Conservation (phyloP, 345 rosid species). For the Leavenworthia alabamica region DNA sequence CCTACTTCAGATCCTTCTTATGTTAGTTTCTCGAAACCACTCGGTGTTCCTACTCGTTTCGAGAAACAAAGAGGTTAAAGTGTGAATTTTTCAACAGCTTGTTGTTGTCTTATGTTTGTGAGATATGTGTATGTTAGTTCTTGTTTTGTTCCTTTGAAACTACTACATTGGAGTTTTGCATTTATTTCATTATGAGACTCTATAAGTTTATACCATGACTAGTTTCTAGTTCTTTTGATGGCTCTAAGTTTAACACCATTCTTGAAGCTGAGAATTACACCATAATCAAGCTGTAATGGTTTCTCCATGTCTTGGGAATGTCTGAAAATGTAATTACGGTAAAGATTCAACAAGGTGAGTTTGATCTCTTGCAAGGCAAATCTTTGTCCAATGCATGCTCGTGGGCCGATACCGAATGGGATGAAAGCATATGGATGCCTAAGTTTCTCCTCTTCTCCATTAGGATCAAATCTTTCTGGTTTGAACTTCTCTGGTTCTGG, state of each 20-base stretch:
- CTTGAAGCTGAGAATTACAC: slow-evolving; percentile 81
- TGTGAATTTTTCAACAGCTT: slow-evolving; percentile 44
- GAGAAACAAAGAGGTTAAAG: slow-evolving; percentile 31
- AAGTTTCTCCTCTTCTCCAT: slow-evolving; percentile 65
- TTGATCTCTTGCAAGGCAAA: slow-evolving; percentile 74
- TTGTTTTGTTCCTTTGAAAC: not conserved
- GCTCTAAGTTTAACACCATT: slow-evolving; percentile 69
- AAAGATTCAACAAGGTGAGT: slow-evolving; percentile 64
- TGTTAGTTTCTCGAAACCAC: slow-evolving; percentile 44
- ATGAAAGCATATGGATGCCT: slow-evolving; percentile 84
- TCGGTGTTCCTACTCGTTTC: slow-evolving; percentile 37
- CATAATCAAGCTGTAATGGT: slow-evolving; percentile 68
- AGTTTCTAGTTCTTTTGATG: slow-evolving; percentile 40
- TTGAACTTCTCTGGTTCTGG: slow-evolving; percentile 75
- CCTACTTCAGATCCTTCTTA: slow-evolving; percentile 40
- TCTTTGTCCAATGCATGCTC: slow-evolving; percentile 82
- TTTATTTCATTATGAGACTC: not conserved
- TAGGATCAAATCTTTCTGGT: slow-evolving; percentile 80
- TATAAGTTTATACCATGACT: not conserved
- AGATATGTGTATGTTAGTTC: slow-evolving; percentile 28
- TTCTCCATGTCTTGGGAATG: slow-evolving; percentile 79
- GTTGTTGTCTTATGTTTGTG: slow-evolving; percentile 43
- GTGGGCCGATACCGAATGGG: slow-evolving; percentile 90
- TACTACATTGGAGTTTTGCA: slow-evolving; percentile 28
- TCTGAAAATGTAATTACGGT: slow-evolving; percentile 53